Base-by-base conservation (phyloP, 768 basidiomycete genomes). In the Amanita pallidorosea region DNA sequence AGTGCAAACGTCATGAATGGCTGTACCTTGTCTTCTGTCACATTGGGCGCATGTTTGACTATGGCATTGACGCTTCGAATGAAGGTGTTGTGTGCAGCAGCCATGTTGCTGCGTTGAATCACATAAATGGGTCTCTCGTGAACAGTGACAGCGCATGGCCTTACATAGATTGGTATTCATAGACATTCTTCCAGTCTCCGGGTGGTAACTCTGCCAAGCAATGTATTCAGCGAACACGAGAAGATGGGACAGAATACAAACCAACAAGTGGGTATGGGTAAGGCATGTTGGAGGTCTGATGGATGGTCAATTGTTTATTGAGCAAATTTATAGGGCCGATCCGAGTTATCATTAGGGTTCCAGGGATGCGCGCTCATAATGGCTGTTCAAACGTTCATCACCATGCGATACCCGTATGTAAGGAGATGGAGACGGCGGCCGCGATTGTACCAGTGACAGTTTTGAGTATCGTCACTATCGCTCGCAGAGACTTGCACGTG, bases 161-260 rank as follows among this genome's bases (percentile, higher is more conserved):
- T 33, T 53, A 62, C 64, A 65, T 64, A 9, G 64, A 61, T 34
- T 56, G 59, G 17, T 51, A 56, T 20, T 67, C 66, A 45, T 64
- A 66, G 6, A 53, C 42, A 25, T 65, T 60, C 18, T 60, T 54
- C 55, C 55, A 60, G 33, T 63, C 53, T 9, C 66, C 66, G 6
- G 61, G 55, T 17, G 63, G 62, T 37, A 55, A 54, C 15, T 56
- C 59, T 60, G 38, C 9, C 12, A 7, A 47, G 27, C 5, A 11
- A 43, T 7, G 17, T 8, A 7, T 40, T 31, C 15, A 45, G 31
- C 25, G 9, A n/a, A 23, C 17, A 23, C n/a, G 9, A 22, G 12
- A 13, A 33, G 15, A 34, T 7, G 27, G 8, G 5, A 3, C 12
- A 15, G 3, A 20, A 2, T 17, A 47, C 53, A 20, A 43, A 59